Base-by-base conservation (phyloP, 2,329 filamentous ascomycete genomes). In the Alternaria rosae region DNA sequence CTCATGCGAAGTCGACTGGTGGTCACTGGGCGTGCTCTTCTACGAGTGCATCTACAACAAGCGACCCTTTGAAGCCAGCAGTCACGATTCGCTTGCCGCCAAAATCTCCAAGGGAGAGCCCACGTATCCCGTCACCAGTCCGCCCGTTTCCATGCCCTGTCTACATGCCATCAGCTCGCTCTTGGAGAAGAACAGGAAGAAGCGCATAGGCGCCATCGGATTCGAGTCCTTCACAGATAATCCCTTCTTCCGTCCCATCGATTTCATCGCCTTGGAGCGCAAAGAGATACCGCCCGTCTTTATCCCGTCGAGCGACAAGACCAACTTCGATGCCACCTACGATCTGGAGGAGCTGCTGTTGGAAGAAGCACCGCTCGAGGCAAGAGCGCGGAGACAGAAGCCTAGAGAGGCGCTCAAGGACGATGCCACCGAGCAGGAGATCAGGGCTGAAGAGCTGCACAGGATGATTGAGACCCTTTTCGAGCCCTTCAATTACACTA, bases 1-100 rank as follows among this genome's bases (percentile, higher is more conserved):
- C 76, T 90, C 92, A 62, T 89, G 89, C 48, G 92, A 95, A 71
- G 94, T 95, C 43, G 95, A 99, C 78, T 99, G 95, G 95, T 99
- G 95, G 95, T 98, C 95, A 6, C 82, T 99, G 21, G 95, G 95
- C 51, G 95, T 99, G 47, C 87, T 97, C n/a, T 98, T 98, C 79
- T 99, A 97, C 80, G 95, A 99, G 80, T 98, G 95, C 85, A 97
- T 99, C 68, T 99, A 98, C 83, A 97, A 96, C 83, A 98, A 96
- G 92, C 88, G 95, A 72, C 95, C 95, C 21, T 99, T 98, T 69
- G 93, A 97, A 75, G 94, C 93, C 55, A 92, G 90, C 70, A 94
- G 89, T 50, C 93, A 97, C 76, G 89, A 92, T 57, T 88, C 89
- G 7, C 84, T 99, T 51, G 91, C 91, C 70, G 88, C 89, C 65